phyloP scores from a whole-genome alignment of 1,139 yeast genomes.

The Pichia sp. region DNA sequence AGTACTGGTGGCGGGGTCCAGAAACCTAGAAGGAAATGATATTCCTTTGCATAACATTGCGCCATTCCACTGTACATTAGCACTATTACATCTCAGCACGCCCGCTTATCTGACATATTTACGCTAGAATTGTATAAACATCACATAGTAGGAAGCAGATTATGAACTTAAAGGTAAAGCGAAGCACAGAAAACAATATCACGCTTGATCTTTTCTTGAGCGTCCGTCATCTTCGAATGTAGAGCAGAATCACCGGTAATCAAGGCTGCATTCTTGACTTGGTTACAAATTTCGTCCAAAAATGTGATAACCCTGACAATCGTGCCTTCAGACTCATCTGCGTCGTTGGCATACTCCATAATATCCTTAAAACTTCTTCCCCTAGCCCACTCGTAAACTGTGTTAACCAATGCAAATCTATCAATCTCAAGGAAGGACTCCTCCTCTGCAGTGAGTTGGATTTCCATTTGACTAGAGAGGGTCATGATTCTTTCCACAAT shows the following conservation, averaged over 20 bases:
- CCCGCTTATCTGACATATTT: too few relatives aligned
- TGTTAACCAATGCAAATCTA: conserved; percentile 85
- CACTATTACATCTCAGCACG: background rate
- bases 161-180: conserved; percentile 47
- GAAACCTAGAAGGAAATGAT: too few relatives aligned
- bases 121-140: background rate
- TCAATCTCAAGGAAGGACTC: conserved; percentile 75
- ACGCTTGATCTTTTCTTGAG: conserved; percentile 91
- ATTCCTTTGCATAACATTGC: too few relatives aligned
- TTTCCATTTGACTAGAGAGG: conserved; percentile 62
- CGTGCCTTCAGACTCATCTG: conserved; percentile 84
- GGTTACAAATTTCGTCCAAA: conserved; percentile 90
- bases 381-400: conserved; percentile 97
- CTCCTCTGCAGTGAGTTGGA: conserved; percentile 76
- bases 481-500: conserved; percentile 59
- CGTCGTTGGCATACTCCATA: conserved; percentile 50
- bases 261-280: conserved; percentile 88
- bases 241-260: conserved; percentile 89
- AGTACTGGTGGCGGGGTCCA: conserved; percentile 7
- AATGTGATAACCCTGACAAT: conserved; percentile 96
- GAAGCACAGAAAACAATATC: conserved; percentile 98
- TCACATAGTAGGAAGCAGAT: background rate
- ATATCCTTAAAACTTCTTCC: conserved; percentile 89
- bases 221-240: conserved; percentile 82
- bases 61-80: background rate